These are phyloP conservation scores for Colletotrichum sp. DNA, from an alignment of 2,329 filamentous ascomycete genomes.

Conservation along the genomic window DNA sequence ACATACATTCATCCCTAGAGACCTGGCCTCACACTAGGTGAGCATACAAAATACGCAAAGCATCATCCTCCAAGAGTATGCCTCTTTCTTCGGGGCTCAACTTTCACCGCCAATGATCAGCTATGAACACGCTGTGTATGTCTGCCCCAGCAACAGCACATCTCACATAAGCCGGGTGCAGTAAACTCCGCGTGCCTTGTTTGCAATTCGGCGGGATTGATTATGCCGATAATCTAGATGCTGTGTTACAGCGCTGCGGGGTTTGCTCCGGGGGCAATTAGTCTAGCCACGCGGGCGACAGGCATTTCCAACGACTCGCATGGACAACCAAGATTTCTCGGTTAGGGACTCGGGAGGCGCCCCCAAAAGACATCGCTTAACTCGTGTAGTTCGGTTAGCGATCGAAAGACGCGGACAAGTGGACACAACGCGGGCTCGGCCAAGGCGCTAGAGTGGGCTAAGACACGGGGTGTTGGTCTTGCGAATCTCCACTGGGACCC, in stretches of 20 bases:
- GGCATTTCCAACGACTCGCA: background rate
- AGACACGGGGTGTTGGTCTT: background rate
- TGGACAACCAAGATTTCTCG: background rate
- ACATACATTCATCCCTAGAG: background rate
- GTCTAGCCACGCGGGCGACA: conserved; percentile 1
- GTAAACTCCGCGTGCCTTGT: background rate
- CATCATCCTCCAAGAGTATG: background rate
- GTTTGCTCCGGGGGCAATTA: background rate
- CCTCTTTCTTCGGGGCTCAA: too few relatives aligned
- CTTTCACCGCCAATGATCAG: background rate
- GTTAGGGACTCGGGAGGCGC: background rate
- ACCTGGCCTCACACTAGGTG: background rate
- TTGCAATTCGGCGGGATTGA: background rate
- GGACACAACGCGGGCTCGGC: background rate
- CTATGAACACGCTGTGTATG: background rate
- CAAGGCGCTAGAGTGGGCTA: conserved; percentile 18
- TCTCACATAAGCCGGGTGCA: background rate
- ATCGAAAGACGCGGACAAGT: background rate
- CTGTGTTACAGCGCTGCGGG: background rate
- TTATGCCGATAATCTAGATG: background rate
- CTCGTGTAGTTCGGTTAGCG: conserved; percentile 10
- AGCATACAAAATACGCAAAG: background rate
- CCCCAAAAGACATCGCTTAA: conserved; percentile 8
- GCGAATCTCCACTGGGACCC: background rate
- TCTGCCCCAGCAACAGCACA: background rate